Conservation (phyloP, 495 filamentous ascomycete species). For the Delitschia confertaspora region DNA sequence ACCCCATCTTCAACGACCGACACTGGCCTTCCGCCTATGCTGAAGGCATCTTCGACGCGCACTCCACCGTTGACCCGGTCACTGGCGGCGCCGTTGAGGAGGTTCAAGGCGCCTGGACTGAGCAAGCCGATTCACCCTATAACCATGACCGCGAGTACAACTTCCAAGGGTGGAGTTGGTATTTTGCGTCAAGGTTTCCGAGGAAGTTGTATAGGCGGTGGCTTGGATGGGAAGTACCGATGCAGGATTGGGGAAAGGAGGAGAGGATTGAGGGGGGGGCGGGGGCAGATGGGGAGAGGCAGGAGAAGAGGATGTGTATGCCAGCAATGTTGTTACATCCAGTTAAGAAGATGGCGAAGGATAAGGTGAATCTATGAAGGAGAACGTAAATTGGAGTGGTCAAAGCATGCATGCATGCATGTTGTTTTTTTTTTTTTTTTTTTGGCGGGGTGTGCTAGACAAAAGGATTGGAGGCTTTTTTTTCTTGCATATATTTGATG, state of each 20-base stretch:
- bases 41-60: conserved; percentile 54
- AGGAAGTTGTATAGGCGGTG: conserved; percentile 54
- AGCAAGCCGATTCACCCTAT: conserved; percentile 29
- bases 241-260: conserved; percentile 18
- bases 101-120: conserved; percentile 21
- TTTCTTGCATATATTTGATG: no score
- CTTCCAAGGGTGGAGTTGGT: conserved; percentile 52
- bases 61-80: conserved; percentile 40
- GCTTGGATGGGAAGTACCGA: conserved; percentile 40
- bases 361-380: background rate
- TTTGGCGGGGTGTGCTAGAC: no score
- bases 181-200: conserved; percentile 45
- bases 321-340: conserved; percentile 59
- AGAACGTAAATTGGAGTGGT: background rate
- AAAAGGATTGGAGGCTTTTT: no score
- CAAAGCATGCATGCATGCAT: no score
- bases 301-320: conserved; percentile 83
- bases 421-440: no score
- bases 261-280: conserved; percentile 14
- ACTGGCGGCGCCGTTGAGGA: conserved; percentile 38
- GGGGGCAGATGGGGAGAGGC: conserved; percentile 20
- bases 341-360: conserved; percentile 30
- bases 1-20: conserved; percentile 61
- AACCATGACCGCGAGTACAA: conserved; percentile 43
- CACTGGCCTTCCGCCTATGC: conserved; percentile 48